Conservation (phyloP, 176 grass and related monocot species). For the Eleusine coracana region DNA sequence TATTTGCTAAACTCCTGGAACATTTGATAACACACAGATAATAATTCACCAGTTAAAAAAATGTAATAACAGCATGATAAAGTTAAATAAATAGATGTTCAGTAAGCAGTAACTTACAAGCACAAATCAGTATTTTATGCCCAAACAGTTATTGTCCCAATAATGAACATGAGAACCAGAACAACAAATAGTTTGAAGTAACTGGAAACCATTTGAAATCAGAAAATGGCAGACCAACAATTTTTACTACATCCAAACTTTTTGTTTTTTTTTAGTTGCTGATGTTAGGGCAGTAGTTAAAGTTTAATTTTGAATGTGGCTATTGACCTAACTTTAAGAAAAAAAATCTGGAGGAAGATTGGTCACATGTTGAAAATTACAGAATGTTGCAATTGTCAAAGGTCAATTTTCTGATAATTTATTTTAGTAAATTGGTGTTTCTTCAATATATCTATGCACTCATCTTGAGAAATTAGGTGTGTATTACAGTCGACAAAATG, state of each 20-base stretch:
- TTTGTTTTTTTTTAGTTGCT: too few relatives aligned
- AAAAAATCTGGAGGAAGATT: background rate
- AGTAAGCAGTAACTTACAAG: background rate
- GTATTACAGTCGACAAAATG: conserved; percentile 26
- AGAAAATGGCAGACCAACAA: conserved; percentile 8
- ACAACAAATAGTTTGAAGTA: conserved; percentile 15
- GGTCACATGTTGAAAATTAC: conserved; percentile 34
- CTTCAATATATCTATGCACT: conserved; percentile 10
- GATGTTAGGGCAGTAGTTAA: background rate
- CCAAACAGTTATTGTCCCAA: background rate
- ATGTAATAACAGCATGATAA: conserved; percentile 29
- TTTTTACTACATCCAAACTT: too few relatives aligned
- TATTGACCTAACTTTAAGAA: background rate
- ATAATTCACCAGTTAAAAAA: conserved; percentile 15
- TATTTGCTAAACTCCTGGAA: conserved; percentile 87
- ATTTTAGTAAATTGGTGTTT: background rate
- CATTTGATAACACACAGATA: conserved; percentile 26
- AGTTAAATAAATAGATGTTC: conserved; percentile 4
- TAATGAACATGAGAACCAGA: conserved; percentile 3
- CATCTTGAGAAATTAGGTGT: conserved; percentile 11
- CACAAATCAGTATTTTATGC: background rate
- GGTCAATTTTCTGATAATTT: background rate
- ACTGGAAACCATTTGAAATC: background rate
- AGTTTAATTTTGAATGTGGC: background rate
- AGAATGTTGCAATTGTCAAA: conserved; percentile 5